Evolutionary conservation across 768 basidiomycete genomes (phyloP), one percentile per base, ranked within the genome.

Genomic region (Boletus edulis): DNA sequence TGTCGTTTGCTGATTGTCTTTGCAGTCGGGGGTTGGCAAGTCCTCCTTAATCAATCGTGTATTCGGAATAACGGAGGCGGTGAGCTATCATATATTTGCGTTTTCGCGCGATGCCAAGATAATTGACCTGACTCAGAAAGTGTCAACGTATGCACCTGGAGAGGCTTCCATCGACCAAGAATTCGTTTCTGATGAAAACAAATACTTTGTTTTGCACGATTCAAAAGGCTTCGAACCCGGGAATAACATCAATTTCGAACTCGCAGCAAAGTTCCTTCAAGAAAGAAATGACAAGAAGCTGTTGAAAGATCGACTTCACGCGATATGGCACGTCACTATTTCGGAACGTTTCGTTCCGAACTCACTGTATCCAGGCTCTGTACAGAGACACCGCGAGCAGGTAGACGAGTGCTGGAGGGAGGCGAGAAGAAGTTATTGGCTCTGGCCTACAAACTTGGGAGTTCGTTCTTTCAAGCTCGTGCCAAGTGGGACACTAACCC

Each of bases 361-460:
- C 8, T 41, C 31, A 43, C 32, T 20, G 32, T 37, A 14, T 12
- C 13, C 11, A 56, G 50, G 51, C 51, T 56, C 39, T 56, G 55
- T 44, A 43, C 37, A 52, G 50, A 56, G 40, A 52, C 46, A 14
- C 55, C 55, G n/a, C 45, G 50, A 12, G 39, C 55, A 0, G 55
- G 55, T 14, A 50, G 55, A 12, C 46, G 51, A 37, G 55, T 56
- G 5, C 22, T 52, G 32, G 55, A 56, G 27, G 41, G 52, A 38
- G 46, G 46, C 5, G 55, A 56, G 17, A 52, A 52, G 27, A 46
- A 46, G 18, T 41, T 56, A 7, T 24, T 55, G 12, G 38, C 39
- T 10, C 20, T 52, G 34, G 55, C 55, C 8, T 18, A 52, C 32
- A 20, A 42, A 15, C 46, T 46, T 27, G 45, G 35, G 38, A 52